phyloP scores from a whole-genome alignment of 2,329 filamentous ascomycete genomes.

The Apiospora koreana region DNA sequence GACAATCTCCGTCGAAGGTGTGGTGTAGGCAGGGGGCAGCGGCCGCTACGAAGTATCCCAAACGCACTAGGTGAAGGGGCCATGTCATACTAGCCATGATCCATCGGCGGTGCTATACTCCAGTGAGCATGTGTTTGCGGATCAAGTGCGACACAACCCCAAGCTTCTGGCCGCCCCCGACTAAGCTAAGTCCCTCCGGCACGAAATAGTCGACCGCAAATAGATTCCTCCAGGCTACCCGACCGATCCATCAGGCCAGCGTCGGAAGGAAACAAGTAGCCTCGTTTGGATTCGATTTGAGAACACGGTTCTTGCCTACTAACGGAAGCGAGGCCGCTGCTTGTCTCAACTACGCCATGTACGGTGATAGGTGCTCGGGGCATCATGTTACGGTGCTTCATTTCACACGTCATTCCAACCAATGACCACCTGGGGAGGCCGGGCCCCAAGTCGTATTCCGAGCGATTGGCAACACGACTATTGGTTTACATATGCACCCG shows the following conservation, averaged over 20 bases:
- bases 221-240: not conserved
- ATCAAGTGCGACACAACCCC: conserved; percentile 3
- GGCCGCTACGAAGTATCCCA: conserved; percentile 9
- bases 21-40: not conserved
- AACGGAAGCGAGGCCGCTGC: not conserved
- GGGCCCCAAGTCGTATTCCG: not conserved
- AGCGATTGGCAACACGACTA: not conserved
- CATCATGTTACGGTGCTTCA: not conserved
- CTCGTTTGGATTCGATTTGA: not conserved
- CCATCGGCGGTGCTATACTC: conserved; percentile 3
- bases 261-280: not conserved
- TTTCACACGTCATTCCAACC: not conserved
- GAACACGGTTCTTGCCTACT: not conserved
- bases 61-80: conserved; percentile 4
- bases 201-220: not conserved
- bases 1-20: conserved; percentile 7
- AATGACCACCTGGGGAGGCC: not conserved
- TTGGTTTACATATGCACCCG: not conserved
- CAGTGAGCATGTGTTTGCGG: not conserved
- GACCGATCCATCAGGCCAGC: not conserved
- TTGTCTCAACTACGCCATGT: not conserved
- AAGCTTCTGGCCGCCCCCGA: not conserved
- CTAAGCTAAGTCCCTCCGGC: not conserved
- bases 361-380: not conserved
- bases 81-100: not conserved